These are phyloP conservation scores for Vitis labrusca DNA, from an alignment of 164 flowering plant genomes.

Conservation along the genomic window DNA sequence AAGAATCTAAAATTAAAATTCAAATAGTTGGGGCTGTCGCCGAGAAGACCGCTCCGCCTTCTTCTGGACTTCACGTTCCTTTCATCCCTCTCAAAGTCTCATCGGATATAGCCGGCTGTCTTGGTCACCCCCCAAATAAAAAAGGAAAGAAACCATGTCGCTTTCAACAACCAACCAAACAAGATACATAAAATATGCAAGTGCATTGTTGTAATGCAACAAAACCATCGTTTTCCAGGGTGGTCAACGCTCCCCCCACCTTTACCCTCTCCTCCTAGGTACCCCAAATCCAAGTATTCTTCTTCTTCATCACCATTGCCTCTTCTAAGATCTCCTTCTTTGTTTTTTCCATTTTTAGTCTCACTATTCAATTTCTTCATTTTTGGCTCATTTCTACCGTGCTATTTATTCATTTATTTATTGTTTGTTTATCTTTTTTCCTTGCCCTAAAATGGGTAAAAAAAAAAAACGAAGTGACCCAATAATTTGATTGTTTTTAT, in stretches of 20 bases:
- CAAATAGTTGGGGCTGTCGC: slow-evolving; percentile 5
- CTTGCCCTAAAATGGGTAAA: no score
- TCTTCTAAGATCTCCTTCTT: neutral
- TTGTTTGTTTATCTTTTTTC: no score
- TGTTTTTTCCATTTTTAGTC: no score
- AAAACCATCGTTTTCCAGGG: slow-evolving; percentile 26
- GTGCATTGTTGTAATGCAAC: slow-evolving; percentile 3
- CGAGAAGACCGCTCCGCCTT: slow-evolving; percentile 33
- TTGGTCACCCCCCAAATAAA: neutral
- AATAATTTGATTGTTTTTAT: no score
- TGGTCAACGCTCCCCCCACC: slow-evolving; percentile 21
- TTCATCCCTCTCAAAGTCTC: slow-evolving; percentile 2
- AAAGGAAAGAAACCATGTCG: slow-evolving; percentile 10
- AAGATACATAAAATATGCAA: slow-evolving; percentile 2
- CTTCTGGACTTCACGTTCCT: slow-evolving; percentile 27
- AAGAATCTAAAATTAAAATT: slow-evolving; percentile 11
- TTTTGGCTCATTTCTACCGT: no score
- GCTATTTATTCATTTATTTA: no score
- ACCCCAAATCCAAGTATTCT: slow-evolving; percentile 17
- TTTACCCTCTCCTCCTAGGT: slow-evolving; percentile 4
- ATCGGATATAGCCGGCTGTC: neutral
- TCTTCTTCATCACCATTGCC: slow-evolving; percentile 8
- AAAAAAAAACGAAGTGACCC: no score
- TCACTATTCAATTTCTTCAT: no score
- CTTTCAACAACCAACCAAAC: slow-evolving; percentile 2